Evolutionary conservation across 352 stramenopile species (phyloP), one percentile per base, ranked within the genome.

Genomic region (Pythium insidiosum): DNA sequence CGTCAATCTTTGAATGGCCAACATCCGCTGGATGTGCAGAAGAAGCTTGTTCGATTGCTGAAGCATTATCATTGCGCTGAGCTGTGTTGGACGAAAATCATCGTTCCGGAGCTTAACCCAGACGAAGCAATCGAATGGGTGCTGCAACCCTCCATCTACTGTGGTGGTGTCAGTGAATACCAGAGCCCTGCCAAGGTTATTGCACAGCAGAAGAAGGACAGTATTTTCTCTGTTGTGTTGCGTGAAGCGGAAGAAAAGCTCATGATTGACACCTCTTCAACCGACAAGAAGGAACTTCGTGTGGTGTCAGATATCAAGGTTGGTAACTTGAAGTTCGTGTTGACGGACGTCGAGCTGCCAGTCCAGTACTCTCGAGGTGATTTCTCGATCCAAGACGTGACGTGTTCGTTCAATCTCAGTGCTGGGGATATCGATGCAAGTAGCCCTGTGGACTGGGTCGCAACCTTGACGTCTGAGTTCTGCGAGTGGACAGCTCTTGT

Each of bases 111-210:
- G n/a, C 26, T 68, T 12, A 5, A 47, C 1, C 33, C 4, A 9
- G 36, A 41, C 4, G 49, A 63, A 40, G 35, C 42, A 39, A 47
- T 24, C 11, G 50, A 63, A 3, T 73, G 63, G 63, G 21, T 59
- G 18, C 21, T 68, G 2, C 53, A 58, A 19, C n/a, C 36, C 4
- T 50, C 52, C 23, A 58, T 46, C 28, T 34, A 53, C 18, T 69
- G 58, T 38, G 63, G 63, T 34, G 63, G 63, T n/a, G 36, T 68
- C 10, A 61, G 58, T 29, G 63, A 73, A 36, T 73, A 64, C 39
- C 55, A 67, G 49, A 67, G 47, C 19, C 55, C 58, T 10, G 60
- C 53, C 1, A 58, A 58, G 45, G 53, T 60, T 21, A 54, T 67
- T 29, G 45, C 53, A 23, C 46, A 40, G 9, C 50, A 67, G 36